Base-by-base conservation (phyloP, 768 basidiomycete species). In the Gymnopilus junonius region DNA sequence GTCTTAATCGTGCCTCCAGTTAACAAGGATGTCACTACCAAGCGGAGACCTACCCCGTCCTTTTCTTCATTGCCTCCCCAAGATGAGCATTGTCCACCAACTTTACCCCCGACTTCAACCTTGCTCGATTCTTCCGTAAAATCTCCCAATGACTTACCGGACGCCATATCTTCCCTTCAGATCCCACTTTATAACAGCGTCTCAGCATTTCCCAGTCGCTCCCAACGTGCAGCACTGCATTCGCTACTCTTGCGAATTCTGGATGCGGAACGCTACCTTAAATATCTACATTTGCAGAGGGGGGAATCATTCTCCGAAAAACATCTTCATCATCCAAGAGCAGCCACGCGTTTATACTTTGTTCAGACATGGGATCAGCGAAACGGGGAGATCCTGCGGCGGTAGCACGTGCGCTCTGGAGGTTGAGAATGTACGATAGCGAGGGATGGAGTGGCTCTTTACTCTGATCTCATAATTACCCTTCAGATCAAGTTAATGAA, bases 371-470 rank as follows among this genome's bases (percentile, higher is more conserved):
- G 14, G 73, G 80, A 25, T 85, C 83, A 0, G 71, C 82, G 17
- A 73, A 73, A 58, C 78, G 86, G 37, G 88, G 82, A 0, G 92
- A 94, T 68, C 77, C 85, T 7, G 87, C 83, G 1, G 82, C 87
- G 6, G 76, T 90, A 12, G 89, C 88, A 0, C 83, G 89, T 43
- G 91, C 93, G 1, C 70, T 94, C 17, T 94, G 93, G 93, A 85
- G 93, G 63, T 62, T 93, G 43, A 80, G 88, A 62, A 87, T 94
- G 85, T 95, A 88, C 82, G 89, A 92, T 69, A 85, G 87, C 2
- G 77, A 75, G 8, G 82, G 80, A 0, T 87, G 84, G 84, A 25
- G 37, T 17, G 40, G 45, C 54, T 63, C 27, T 29, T 8, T 51
- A 51, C 48, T 29, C 20, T 32, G n/a, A 31, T n/a, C 23, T n/a